Base-by-base conservation (phyloP, 345 rosid genomes). In the Barbarea vulgaris region DNA sequence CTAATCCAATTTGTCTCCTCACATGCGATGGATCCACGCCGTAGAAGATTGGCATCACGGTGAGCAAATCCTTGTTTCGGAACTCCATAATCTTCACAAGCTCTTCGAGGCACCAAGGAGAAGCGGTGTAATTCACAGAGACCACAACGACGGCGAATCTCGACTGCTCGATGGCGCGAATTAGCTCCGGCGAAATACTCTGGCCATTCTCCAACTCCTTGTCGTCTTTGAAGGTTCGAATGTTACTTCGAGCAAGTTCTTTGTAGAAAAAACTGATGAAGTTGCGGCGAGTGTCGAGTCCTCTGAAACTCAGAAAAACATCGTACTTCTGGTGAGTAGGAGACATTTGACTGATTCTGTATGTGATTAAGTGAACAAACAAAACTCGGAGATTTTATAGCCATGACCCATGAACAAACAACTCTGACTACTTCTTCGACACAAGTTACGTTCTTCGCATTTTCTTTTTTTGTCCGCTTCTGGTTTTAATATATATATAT, bases 241-340 rank as follows among this genome's bases (percentile, higher is more conserved):
- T 67, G n/a, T 42, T 47, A 4, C 50, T 66, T 14, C 50, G 67
- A 1, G 0, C 0, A 0, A 80, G 1, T 46, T 72, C 78, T 9
- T 8, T 66, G 63, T 76, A 46, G 54, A 80, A 70, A 7, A 71
- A 77, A 5, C 80, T 72, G 33, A 76, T 60, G 25, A 80, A 60
- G 53, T 1, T 55, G 0, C 77, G 67, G 8, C 83, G 78, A 13
- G 72, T 80, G 80, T 80, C 80, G 33, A 0, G 10, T 1, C 80
- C 83, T 72, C 80, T 76, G 67, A 80, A 80, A 31, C 83, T 80
- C 0, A 80, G 61, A 51, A 80, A 80, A 55, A 72, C 80, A 44
- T 76, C 80, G 33, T 0, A 60, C 9, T 30, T 7, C 0, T 7
- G 14, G 14, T 10, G 14, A 50, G 14, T 9, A 7, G 51, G 2